Evolutionary conservation across 208 protist species (phyloP).

Genomic region (Leishmania gerbilli): DNA sequence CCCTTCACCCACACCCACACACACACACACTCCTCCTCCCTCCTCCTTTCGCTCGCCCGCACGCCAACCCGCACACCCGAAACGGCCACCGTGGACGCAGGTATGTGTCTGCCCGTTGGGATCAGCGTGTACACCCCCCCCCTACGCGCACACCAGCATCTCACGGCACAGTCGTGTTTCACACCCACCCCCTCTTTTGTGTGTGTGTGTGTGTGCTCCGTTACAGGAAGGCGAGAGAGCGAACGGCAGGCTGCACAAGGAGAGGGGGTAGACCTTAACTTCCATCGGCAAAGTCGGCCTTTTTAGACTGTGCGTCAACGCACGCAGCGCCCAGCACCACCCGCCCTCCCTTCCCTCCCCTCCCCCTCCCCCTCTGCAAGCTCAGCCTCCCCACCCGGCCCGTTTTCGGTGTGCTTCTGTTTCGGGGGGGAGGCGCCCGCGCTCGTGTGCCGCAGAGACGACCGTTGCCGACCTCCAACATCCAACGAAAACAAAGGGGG

Average conservation of each 20-base stretch:
- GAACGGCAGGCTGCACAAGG: not conserved
- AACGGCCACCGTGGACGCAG: too few species aligned
- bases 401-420: not conserved
- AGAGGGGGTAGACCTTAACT: not conserved
- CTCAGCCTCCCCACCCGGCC: not conserved
- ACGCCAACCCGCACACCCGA: not conserved
- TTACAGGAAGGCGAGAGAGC: too few species aligned
- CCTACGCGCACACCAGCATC: not conserved
- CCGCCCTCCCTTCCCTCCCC: not conserved
- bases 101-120: not conserved
- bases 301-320: not conserved
- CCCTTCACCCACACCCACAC: not conserved
- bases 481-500: too few species aligned
- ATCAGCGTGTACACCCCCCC: not conserved
- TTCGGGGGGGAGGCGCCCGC: too few species aligned
- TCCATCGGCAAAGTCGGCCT: not conserved
- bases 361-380: not conserved
- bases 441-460: not conserved
- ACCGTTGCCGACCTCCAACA: not conserved
- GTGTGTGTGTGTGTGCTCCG: too few species aligned
- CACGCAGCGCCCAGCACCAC: not conserved
- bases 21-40: too few species aligned
- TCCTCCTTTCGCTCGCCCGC: not conserved
- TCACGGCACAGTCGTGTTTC: not conserved
- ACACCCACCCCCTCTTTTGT: too few species aligned